These are phyloP conservation scores for Neurospora intermedia DNA, from an alignment of 495 filamentous ascomycete species.

Conservation along the genomic window DNA sequence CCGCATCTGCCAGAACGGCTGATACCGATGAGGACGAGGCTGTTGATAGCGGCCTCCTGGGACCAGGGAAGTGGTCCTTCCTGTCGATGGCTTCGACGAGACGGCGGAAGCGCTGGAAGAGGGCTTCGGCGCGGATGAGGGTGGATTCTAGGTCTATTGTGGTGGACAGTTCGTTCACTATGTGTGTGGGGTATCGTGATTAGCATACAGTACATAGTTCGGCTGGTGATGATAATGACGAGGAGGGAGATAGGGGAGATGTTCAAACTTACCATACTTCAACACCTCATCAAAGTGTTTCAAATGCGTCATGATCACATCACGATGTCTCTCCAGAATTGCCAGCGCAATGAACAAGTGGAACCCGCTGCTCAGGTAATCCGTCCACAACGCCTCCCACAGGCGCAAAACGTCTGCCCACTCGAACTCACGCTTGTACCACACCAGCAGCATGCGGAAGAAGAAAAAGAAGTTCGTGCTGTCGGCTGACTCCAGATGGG, in stretches of 20 bases:
- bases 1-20: neutral
- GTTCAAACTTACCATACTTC: slow-evolving; percentile 69
- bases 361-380: slow-evolving; percentile 77
- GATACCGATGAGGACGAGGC: slow-evolving; percentile 9
- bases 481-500: slow-evolving; percentile 80
- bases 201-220: neutral
- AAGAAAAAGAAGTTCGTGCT: slow-evolving; percentile 99
- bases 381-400: slow-evolving; percentile 94
- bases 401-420: slow-evolving; percentile 78
- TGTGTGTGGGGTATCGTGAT: neutral
- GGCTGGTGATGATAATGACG: neutral
- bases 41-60: slow-evolving; percentile 27
- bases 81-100: slow-evolving; percentile 85
- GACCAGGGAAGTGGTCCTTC: slow-evolving; percentile 63
- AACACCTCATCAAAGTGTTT: slow-evolving; percentile 94
- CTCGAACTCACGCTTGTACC: slow-evolving; percentile 95
- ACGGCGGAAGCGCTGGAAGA: slow-evolving; percentile 80
- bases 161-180: slow-evolving; percentile 64
- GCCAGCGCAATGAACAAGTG: slow-evolving; percentile 91
- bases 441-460: slow-evolving; percentile 95
- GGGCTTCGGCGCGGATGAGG: slow-evolving; percentile 72
- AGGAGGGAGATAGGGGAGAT: slow-evolving; percentile 1
- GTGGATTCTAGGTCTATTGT: slow-evolving; percentile 83
- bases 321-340: slow-evolving; percentile 89
- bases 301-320: slow-evolving; percentile 89